Evolutionary conservation across 257 asterid genomes (phyloP).

Genomic region (Thymus mandschuricus): DNA sequence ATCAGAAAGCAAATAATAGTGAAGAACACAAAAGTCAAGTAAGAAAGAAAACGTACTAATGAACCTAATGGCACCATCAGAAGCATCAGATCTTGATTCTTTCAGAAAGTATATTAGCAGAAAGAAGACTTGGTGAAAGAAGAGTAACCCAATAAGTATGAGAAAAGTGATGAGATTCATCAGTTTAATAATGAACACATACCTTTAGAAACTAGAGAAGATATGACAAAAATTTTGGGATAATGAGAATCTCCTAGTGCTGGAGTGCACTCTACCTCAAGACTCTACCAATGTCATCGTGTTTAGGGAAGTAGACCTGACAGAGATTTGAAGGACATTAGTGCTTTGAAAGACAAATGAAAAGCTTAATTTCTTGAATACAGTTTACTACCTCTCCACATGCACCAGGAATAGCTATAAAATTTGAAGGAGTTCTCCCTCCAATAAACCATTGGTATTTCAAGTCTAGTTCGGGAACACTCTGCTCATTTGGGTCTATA

Average conservation of each 20-base stretch:
- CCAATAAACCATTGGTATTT: conserved; percentile 92
- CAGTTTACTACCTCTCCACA: conserved; percentile 64
- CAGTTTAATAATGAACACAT: conserved; percentile 25
- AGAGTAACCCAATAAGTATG: conserved; percentile 2
- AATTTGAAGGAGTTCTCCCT: conserved; percentile 72
- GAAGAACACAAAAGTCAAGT: background rate
- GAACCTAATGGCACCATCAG: too few species aligned
- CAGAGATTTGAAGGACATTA: conserved; percentile 23
- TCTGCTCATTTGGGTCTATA: conserved; percentile 56
- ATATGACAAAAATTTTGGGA: conserved; percentile 80
- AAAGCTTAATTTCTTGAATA: conserved; percentile 29
- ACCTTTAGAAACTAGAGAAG: conserved; percentile 90
- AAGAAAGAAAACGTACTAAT: background rate
- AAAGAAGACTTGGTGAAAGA: background rate
- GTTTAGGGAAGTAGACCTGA: conserved; percentile 85
- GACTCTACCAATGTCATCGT: conserved; percentile 66
- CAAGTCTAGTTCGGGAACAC: conserved; percentile 52
- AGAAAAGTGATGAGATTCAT: conserved; percentile 1
- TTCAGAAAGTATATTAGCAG: background rate
- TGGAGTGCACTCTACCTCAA: conserved; percentile 90
- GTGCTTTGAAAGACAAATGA: conserved; percentile 3
- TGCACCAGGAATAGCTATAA: conserved; percentile 68
- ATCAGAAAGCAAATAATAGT: too few species aligned
- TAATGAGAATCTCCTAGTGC: conserved; percentile 66
- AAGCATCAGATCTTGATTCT: conserved; percentile 1